Evolutionary conservation across 2,329 filamentous ascomycete genomes (phyloP).

Genomic region (Colletotrichum tamarilloi): DNA sequence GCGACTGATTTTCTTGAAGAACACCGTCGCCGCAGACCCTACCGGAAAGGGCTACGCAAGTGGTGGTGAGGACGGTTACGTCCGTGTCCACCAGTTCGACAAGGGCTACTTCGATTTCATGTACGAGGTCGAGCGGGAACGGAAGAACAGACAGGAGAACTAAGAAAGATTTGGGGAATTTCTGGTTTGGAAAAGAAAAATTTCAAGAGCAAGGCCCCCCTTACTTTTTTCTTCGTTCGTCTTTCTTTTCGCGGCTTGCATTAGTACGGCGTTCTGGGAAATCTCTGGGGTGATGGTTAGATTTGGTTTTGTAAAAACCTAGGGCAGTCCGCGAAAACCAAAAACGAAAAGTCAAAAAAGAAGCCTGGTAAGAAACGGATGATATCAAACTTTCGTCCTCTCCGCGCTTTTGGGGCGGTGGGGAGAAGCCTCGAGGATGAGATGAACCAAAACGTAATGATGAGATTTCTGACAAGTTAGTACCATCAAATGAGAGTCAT

Average conservation of each 20-base stretch:
- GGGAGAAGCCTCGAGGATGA: conserved; percentile 17
- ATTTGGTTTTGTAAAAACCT: conserved; percentile 37
- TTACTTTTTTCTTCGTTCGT: conserved; percentile 26
- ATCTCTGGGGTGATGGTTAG: conserved; percentile 37
- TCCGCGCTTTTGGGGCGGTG: conserved; percentile 5
- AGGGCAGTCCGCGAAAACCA: conserved; percentile 35
- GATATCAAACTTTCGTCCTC: conserved; percentile 20
- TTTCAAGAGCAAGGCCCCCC: conserved; percentile 13
- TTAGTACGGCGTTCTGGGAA: conserved; percentile 53
- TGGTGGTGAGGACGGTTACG: conserved; percentile 98
- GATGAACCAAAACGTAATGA: conserved; percentile 32
- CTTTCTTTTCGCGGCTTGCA: conserved; percentile 52
- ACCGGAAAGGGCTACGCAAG: conserved; percentile 92
- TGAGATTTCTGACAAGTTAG: conserved; percentile 27
- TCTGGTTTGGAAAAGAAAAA: conserved; percentile 21
- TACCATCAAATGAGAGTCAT: conserved; percentile 22
- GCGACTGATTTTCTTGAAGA: conserved; percentile 53
- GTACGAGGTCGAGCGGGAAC: conserved; percentile 97
- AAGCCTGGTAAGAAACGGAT: conserved; percentile 24
- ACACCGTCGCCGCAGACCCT: conserved; percentile 95
- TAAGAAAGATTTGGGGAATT: conserved; percentile 9
- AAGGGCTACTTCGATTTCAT: conserved; percentile 98
- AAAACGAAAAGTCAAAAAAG: conserved; percentile 22
- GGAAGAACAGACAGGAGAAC: conserved; percentile 53
- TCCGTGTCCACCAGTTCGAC: conserved; percentile 98